phyloP scores from a whole-genome alignment of 768 basidiomycete genomes.

The Kwoniella pini region DNA sequence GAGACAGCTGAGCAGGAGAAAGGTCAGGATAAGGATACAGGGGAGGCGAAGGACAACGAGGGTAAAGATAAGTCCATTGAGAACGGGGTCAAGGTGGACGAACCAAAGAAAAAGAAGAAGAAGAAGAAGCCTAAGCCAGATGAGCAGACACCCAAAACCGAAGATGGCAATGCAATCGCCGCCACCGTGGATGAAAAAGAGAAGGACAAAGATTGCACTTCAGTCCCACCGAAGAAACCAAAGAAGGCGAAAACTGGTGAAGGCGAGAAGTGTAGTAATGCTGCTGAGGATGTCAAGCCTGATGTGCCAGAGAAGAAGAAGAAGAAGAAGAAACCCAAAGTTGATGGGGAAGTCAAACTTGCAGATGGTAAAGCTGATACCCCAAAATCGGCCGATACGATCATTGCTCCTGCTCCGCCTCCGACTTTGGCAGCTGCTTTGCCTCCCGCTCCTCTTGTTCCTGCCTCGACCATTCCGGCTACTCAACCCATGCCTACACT shows the following conservation, averaged over 20 bases:
- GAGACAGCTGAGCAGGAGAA: constrained; percentile 6
- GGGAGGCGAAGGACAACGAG: background rate
- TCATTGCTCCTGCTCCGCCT: background rate
- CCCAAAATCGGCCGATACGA: background rate
- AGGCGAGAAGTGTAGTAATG: constrained; percentile 1
- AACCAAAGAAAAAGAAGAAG: constrained; percentile 42
- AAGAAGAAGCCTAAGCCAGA: constrained; percentile 34
- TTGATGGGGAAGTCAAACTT: background rate
- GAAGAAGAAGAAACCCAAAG: constrained; percentile 28
- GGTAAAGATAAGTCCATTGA: constrained; percentile 12
- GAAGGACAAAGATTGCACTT: too few species aligned
- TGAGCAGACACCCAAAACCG: constrained; percentile 2
- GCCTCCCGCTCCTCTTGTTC: constrained; percentile 7
- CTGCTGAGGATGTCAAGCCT: constrained; percentile 15
- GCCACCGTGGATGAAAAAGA: background rate
- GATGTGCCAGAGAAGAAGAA: constrained; percentile 21
- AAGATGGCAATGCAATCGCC: background rate
- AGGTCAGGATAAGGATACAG: constrained; percentile 13
- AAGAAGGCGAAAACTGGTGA: constrained; percentile 16
- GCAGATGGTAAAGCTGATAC: constrained; percentile 1
- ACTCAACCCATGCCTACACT: constrained; percentile 16
- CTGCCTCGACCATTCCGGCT: constrained; percentile 1
- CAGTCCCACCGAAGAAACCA: constrained; percentile 7
- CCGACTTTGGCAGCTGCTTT: constrained; percentile 6
- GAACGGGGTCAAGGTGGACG: constrained; percentile 63